Evolutionary conservation across 2,329 filamentous ascomycete genomes (phyloP), one percentile per base, ranked within the genome.

Genomic region (Parasarocladium wereldwijsianum): DNA sequence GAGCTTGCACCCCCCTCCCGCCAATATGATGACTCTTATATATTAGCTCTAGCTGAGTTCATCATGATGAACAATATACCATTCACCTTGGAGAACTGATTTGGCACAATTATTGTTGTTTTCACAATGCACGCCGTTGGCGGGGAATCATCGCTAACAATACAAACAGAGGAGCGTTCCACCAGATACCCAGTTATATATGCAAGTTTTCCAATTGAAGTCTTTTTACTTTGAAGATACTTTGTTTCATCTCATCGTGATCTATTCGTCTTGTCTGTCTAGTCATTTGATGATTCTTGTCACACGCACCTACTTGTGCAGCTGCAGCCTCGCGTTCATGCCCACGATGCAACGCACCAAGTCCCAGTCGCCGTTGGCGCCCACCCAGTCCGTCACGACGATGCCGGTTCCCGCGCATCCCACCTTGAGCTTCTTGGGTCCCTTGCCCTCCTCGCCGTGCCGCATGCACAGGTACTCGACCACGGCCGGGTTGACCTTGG

Each of bases 331-430:
- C 15, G 78, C 70, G 49, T 98, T 98, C 83, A 93, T 86, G 6
- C 82, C 86, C 6, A 96, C 76, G 43, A 94, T 77, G 52, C 82
- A 81, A 38, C 76, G 70, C 20, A 92, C 71, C 32, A 96, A 54
- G 56, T 94, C 85, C 87, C 87, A 98, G 54, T 96, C 80, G 1
- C 77, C 85, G 37, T 76, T 66, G 36, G 75, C 62, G 3, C 90
- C 90, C 29, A 94, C 86, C 82, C 82, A 94, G 53, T 98, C 90
- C 37, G 80, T 90, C 16, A 96, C 78, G 25, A 96, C 75, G 35
- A 96, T 73, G 4, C 90, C 90, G 2, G 86, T 92, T 5, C 73
- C 68, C 17, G 79, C 85, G 44, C 84, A 75, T 2, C 78, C 75
- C 19, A 75, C 58, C 26, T 60, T 56, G 29, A 68, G 49, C 36